These are phyloP conservation scores for Davidsoniella australis DNA, from an alignment of 2,329 filamentous ascomycete species.

Conservation along the genomic window DNA sequence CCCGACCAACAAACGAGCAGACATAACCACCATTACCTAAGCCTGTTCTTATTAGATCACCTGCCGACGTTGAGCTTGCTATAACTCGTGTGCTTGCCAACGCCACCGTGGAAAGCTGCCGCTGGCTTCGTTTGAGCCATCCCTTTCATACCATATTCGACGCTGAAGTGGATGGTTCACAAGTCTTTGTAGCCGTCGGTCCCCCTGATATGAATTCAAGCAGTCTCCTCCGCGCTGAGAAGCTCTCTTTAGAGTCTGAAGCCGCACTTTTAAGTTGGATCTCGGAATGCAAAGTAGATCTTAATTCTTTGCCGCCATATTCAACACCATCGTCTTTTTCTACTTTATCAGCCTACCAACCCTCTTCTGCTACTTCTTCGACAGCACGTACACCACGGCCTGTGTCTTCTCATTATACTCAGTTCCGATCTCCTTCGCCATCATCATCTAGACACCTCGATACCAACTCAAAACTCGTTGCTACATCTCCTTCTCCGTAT, in stretches of 20 bases:
- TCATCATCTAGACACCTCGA: neutral
- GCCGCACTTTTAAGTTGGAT: conserved; percentile 11
- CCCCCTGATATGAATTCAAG: conserved; percentile 9
- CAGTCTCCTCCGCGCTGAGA: conserved; percentile 6
- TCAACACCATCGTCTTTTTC: neutral
- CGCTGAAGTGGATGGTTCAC: conserved; percentile 7
- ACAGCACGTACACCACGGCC: neutral
- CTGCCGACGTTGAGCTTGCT: conserved; percentile 17
- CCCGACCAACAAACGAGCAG: conserved; percentile 1
- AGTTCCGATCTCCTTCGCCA: neutral
- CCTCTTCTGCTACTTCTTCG: conserved; percentile 1
- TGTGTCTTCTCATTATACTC: neutral
- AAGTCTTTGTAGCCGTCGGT: conserved; percentile 10
- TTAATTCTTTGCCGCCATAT: neutral
- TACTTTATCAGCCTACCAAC: neutral
- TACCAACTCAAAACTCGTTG: neutral
- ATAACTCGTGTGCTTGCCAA: conserved; percentile 21
- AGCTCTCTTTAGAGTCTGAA: conserved; percentile 10
- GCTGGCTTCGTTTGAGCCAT: conserved; percentile 11
- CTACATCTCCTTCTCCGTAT: neutral
- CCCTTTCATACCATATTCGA: conserved; percentile 10
- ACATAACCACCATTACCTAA: neutral
- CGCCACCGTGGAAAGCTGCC: conserved; percentile 18
- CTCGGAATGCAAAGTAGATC: conserved; percentile 2
- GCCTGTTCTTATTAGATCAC: conserved; percentile 11